These are phyloP conservation scores for Blumeria hordei DNA, from an alignment of 2,329 filamentous ascomycete genomes.

Conservation along the genomic window DNA sequence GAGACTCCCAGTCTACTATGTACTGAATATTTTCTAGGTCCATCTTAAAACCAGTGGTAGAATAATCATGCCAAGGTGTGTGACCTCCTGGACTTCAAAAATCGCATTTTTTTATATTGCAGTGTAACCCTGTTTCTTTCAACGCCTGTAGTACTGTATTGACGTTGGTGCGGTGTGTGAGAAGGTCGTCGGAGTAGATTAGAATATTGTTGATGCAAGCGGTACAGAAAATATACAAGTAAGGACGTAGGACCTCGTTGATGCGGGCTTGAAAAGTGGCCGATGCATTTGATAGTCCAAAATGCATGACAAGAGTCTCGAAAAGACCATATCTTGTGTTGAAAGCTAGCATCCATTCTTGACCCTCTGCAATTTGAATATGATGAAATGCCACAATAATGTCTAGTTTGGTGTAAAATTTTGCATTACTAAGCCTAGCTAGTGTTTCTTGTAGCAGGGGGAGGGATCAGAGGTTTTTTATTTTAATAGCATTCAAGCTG, in stretches of 20 bases:
- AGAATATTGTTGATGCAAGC: not conserved
- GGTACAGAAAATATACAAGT: not conserved
- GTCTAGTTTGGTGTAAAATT: not conserved
- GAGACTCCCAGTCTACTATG: no score
- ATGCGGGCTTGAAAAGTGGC: not conserved
- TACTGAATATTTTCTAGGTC: not conserved
- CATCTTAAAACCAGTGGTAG: not conserved
- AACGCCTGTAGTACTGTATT: no score
- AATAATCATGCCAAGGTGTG: no score
- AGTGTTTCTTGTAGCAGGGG: not conserved
- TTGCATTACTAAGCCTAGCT: not conserved
- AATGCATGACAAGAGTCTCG: not conserved
- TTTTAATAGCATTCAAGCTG: slow-evolving; percentile 1
- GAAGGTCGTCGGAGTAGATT: not conserved
- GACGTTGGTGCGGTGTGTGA: no score
- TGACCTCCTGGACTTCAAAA: no score
- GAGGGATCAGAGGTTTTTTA: slow-evolving; percentile 1
- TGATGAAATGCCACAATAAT: not conserved
- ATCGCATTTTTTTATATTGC: no score
- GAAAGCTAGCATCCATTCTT: not conserved
- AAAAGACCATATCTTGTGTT: not conserved
- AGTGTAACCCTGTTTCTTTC: no score
- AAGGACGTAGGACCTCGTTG: not conserved
- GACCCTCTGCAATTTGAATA: not conserved
- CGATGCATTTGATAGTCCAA: not conserved